Conservation (phyloP, 2,329 filamentous ascomycete species). For the Sphaerulina populicola region DNA sequence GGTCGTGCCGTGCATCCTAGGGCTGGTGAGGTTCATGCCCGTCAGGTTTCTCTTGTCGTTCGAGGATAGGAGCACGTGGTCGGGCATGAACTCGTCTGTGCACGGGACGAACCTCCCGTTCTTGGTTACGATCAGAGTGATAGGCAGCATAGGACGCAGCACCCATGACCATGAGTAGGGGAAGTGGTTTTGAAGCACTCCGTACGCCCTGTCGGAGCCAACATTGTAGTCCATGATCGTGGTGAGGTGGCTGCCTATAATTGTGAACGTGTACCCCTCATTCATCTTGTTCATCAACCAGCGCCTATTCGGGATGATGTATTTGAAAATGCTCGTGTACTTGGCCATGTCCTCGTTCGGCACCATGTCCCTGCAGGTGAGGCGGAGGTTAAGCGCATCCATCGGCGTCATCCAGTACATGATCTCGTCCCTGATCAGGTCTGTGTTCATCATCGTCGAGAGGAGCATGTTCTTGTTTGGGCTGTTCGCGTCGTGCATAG, state of each 20-base stretch:
- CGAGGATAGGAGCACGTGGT: neutral
- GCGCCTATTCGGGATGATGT: neutral
- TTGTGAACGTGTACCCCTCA: neutral
- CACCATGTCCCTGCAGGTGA: constrained; percentile 1
- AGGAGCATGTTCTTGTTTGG: no score
- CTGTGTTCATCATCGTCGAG: neutral
- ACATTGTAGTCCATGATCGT: neutral
- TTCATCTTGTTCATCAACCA: neutral
- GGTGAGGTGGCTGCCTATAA: neutral
- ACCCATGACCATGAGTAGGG: neutral
- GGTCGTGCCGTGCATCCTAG: no score
- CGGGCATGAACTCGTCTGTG: neutral
- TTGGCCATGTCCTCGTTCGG: neutral
- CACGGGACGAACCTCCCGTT: neutral
- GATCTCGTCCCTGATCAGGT: neutral
- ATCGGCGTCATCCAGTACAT: neutral
- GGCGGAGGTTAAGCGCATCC: constrained; percentile 29
- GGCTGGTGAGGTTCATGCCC: no score
- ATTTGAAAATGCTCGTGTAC: neutral
- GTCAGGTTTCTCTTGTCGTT: no score
- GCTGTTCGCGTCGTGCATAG: no score
- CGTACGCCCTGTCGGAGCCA: neutral
- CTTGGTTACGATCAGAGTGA: neutral
- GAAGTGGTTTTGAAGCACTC: neutral
- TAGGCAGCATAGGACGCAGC: no score